phyloP scores from a whole-genome alignment of 164 flowering plant genomes.

The Amborella trichopoda region DNA sequence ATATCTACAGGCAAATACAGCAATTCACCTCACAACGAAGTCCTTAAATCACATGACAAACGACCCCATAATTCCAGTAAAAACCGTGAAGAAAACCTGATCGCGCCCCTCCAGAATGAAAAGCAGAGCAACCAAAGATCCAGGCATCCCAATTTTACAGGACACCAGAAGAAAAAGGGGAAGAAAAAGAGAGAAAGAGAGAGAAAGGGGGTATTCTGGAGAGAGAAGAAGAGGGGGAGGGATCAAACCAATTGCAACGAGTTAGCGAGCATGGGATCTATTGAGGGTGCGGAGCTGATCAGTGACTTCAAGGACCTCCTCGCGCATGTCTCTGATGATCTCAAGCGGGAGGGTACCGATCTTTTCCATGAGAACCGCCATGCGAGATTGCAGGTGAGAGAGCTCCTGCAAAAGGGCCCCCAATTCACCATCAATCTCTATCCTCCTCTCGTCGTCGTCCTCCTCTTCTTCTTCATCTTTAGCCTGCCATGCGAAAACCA shows the following conservation, averaged over 20 bases:
- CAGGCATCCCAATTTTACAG: constrained; percentile 1
- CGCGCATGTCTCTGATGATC: constrained; percentile 1
- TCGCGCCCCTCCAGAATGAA: too few relatives aligned
- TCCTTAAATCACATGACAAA: too few relatives aligned
- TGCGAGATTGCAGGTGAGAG: background rate
- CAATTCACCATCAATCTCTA: background rate
- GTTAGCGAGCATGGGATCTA: background rate
- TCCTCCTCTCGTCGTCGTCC: background rate
- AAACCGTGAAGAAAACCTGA: too few relatives aligned
- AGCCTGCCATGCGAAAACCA: background rate
- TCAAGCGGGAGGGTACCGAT: constrained; percentile 3
- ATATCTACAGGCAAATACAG: too few relatives aligned
- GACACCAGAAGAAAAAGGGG: background rate
- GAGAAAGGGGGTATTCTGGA: too few relatives aligned
- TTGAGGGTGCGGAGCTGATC: constrained; percentile 1
- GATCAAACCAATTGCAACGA: background rate
- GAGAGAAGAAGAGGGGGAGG: background rate
- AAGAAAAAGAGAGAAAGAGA: background rate
- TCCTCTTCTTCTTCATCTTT: background rate
- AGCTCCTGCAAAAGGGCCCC: constrained; percentile 1
- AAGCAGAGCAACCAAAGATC: too few relatives aligned
- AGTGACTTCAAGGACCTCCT: constrained; percentile 1
- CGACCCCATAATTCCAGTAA: too few relatives aligned
- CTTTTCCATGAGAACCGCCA: background rate
- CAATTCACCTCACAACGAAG: too few relatives aligned